Percentiles rank a stretch among this genome's conserved stretches.
Evolutionary conservation across 345 rosid species (phyloP).

Genomic region (Boechera retrofracta): DNA sequence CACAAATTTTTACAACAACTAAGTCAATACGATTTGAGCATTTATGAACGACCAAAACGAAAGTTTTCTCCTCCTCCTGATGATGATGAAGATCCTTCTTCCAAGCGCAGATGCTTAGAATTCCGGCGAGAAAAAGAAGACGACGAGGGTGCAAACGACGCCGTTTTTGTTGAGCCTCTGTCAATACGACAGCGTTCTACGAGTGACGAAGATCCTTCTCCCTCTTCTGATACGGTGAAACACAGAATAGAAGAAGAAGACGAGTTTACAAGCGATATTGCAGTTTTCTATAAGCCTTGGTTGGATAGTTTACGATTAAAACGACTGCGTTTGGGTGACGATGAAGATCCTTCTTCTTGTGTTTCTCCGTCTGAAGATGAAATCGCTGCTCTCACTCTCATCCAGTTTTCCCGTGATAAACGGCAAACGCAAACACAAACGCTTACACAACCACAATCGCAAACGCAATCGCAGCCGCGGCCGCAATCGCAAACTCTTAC

Average conservation of each 20-base stretch:
- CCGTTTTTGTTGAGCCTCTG: slow-evolving; percentile 28
- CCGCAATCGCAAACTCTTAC: background rate
- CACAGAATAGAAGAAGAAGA: background rate
- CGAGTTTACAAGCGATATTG: background rate
- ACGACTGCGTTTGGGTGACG: background rate
- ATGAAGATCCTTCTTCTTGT: slow-evolving; percentile 39
- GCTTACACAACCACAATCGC: background rate
- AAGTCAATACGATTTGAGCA: background rate
- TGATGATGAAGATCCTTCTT: background rate
- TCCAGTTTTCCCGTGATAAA: slow-evolving; percentile 63
- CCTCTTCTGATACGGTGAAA: background rate
- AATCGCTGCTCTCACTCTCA: slow-evolving; percentile 58
- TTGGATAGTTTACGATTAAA: slow-evolving; percentile 28
- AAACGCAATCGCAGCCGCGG: background rate
- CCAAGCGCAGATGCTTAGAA: background rate
- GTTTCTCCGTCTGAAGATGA: slow-evolving; percentile 51
- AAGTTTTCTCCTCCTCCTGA: background rate
- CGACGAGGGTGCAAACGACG: background rate
- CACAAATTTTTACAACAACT: background rate
- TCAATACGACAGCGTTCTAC: background rate
- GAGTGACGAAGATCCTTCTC: background rate
- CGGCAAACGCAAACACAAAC: background rate
- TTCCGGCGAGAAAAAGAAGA: background rate
- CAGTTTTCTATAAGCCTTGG: slow-evolving; percentile 29
- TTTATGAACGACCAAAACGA: background rate